Evolutionary conservation across 441 rosid species (phyloP), one percentile per base, ranked within the genome.

Genomic region (Aleurites moluccanus): DNA sequence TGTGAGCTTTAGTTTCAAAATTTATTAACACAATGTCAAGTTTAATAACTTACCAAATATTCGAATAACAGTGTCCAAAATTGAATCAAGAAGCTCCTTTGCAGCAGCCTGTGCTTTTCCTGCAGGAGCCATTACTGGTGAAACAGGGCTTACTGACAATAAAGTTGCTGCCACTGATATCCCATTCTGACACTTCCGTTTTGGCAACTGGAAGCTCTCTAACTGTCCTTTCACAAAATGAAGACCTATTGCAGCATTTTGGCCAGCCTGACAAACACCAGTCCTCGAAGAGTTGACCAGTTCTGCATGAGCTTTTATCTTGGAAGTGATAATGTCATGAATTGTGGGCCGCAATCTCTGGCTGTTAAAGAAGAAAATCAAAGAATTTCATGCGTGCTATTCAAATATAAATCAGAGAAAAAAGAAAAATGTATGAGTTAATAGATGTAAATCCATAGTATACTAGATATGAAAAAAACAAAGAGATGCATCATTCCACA

Each of bases 51-150:
- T 78, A 96, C 99, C 99, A 86, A 96, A 94, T 83, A 96, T 90
- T 79, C 82, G 88, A 81, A 93, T 90, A 79, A 91, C 82, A 50
- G 90, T 80, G 67, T 92, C 96, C 83, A 96, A 87, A 85, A 92
- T 85, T 75, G 98, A 93, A 90, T 91, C 89, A 75, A 96, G 97
- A 83, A 96, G 98, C 80, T 91, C 97, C 81, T 84, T 93, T 42
- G 97, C 89, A 69, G 96, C 89, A 83, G 80, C 82, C 87, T 96
- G 99, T 56, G 98, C 98, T 85, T 89, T 96, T 77, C 99, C 99
- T 73, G 86, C 79, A 78, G 99, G 99, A 82, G 98, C 97, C 99
- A 96, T 94, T 75, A 91, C 84, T 66, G 92, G 87, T 1, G 99
- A 96, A 72, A 94, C 98, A 69, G 99, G 99, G 85, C 98, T 96